These are phyloP conservation scores for Nicotiana knightiana DNA, from an alignment of 257 asterid species.

Conservation along the genomic window DNA sequence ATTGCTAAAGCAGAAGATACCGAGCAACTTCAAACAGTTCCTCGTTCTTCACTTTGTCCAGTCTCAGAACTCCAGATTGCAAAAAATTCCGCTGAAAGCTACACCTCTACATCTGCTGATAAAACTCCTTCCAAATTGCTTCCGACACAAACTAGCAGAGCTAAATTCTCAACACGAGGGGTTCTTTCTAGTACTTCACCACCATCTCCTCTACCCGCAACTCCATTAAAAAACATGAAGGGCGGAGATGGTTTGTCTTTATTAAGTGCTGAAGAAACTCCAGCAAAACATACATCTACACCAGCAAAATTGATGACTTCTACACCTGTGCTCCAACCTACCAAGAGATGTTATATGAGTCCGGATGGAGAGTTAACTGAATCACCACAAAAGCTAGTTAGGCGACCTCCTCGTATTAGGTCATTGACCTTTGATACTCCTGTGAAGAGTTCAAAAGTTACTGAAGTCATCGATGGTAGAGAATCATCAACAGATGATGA, in stretches of 20 bases:
- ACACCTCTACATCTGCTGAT: constrained; percentile 2
- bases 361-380: constrained; percentile 42
- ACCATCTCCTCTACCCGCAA: constrained; percentile 24
- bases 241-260: constrained; percentile 8
- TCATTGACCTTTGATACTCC: constrained; percentile 74
- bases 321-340: constrained; percentile 55
- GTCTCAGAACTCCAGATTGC: constrained; percentile 4
- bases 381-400: constrained; percentile 44
- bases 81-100: not conserved
- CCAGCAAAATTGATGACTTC: constrained; percentile 56
- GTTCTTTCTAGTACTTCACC: not conserved
- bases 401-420: constrained; percentile 64
- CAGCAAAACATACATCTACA: constrained; percentile 38
- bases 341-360: constrained; percentile 68
- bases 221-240: constrained; percentile 38
- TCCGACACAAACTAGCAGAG: not conserved
- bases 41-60: constrained; percentile 10
- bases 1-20: constrained; percentile 1
- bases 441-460: constrained; percentile 35
- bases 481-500: constrained; percentile 30
- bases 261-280: constrained; percentile 34
- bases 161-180: not conserved
- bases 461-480: constrained; percentile 13
- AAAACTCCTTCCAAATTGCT: constrained; percentile 7
- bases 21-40: constrained; percentile 13